These are phyloP conservation scores for Hyparrhenia diplandra DNA, from an alignment of 176 grass and related monocot genomes.

Conservation along the genomic window DNA sequence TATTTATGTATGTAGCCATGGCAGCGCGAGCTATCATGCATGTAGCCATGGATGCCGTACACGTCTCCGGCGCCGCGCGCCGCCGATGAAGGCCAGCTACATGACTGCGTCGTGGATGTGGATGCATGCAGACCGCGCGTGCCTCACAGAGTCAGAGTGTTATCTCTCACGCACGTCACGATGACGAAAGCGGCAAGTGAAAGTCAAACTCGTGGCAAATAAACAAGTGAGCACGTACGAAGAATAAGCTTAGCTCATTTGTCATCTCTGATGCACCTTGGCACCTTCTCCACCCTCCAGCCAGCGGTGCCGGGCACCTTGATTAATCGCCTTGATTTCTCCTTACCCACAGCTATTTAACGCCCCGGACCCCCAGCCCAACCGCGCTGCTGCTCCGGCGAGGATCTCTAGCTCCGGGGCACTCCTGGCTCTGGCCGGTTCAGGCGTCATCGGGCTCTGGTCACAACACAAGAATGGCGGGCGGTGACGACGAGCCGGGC, in stretches of 20 bases:
- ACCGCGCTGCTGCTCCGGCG: neutral
- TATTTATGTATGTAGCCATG: too few species aligned
- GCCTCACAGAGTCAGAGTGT: neutral
- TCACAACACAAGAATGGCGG: neutral
- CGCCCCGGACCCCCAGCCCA: neutral
- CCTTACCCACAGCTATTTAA: neutral
- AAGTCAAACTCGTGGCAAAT: neutral
- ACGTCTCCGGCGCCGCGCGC: neutral
- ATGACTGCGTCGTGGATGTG: neutral
- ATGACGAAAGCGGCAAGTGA: neutral
- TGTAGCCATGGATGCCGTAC: too few species aligned
- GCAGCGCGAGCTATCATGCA: too few species aligned
- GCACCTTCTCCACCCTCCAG: too few species aligned
- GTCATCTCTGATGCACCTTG: neutral
- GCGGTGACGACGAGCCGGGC: neutral
- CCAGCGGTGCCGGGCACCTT: neutral
- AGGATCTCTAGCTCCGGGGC: too few species aligned
- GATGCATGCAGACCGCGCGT: neutral
- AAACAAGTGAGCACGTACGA: neutral
- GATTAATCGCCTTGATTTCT: neutral
- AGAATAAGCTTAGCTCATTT: neutral
- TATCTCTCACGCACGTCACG: neutral
- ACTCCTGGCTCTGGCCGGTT: neutral
- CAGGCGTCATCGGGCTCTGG: neutral
- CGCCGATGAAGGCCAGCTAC: neutral